These are phyloP conservation scores for Purshia tridentata DNA, from an alignment of 306 rosid genomes.

Conservation along the genomic window DNA sequence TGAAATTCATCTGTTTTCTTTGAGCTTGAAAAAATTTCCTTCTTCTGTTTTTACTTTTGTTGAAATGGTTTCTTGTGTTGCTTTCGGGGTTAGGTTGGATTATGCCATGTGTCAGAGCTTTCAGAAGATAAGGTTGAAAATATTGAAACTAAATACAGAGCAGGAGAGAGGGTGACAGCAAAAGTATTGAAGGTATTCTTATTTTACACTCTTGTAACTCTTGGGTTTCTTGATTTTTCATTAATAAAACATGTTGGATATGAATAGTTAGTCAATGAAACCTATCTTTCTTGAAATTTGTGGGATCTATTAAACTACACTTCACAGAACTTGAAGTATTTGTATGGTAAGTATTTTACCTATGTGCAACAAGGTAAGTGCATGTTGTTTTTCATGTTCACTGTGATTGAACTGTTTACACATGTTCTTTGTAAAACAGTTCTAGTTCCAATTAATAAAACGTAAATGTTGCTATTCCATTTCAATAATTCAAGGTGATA, in stretches of 20 bases:
- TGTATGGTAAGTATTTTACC: neutral
- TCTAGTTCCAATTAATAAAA: neutral
- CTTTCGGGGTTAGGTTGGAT: slow-evolving; percentile 64
- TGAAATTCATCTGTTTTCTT: neutral
- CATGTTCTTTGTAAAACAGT: neutral
- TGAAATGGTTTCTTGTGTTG: neutral
- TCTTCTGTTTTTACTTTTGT: neutral
- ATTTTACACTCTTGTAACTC: neutral
- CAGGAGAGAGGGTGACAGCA: slow-evolving; percentile 75
- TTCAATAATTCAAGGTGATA: neutral
- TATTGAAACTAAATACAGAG: slow-evolving; percentile 57
- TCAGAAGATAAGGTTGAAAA: slow-evolving; percentile 58
- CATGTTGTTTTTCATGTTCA: neutral
- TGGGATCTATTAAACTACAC: neutral
- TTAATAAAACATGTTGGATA: neutral
- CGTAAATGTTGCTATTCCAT: neutral
- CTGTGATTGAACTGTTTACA: neutral
- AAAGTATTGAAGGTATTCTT: slow-evolving; percentile 72
- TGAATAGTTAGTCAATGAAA: neutral
- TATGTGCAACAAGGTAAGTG: neutral
- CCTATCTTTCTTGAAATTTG: neutral
- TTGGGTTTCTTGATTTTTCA: neutral
- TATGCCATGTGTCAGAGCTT: slow-evolving; percentile 86
- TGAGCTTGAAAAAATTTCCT: no score
- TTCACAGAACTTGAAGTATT: neutral